Evolutionary conservation across 1,284 basidiomycete genomes (phyloP), one percentile per base, ranked within the genome.

Genomic region (Ganoderma sinense): DNA sequence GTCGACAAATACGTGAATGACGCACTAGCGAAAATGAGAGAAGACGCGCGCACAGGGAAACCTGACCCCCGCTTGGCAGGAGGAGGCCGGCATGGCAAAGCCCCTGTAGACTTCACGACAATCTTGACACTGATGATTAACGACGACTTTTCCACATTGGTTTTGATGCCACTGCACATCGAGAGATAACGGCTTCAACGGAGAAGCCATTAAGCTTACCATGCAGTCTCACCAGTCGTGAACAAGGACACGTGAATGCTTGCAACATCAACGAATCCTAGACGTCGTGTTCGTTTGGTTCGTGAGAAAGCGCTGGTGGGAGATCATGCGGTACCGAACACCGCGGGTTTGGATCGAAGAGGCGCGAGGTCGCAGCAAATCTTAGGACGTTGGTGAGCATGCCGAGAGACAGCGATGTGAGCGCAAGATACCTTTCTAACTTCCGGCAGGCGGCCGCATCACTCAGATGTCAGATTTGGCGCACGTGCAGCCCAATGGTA

Each of bases 201-300:
- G 23, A n/a, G 14, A 36, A 41, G 39, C 10, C 39, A 23, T 61
- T n/a, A 41, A 40, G 23, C 53, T 13, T 31, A 4, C 29, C 18
- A 26, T 29, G 26, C 29, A 26, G 29, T 14, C 40, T 59, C 55
- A 26, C 62, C 64, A 64, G 56, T 43, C 26, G 29, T 51, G 41
- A 18, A 51, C 51, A 55, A 7, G 29, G 29, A 5, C 23, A 11
- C 16, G 53, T 26, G 18, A 55, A 20, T 5, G 6, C 23, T 31
- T 61, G 39, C 29, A 20, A 26, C 56, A 56, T 58, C 53, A 64
- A 68, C 67, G 67, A 68, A 68, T 68, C 62, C 62, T 64, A 48
- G 53, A 48, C 41, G 61, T 7, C 7, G 43, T n/a, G 67, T 68
- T 68, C 64, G 56, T 41, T 64, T 33, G 36, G 48, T 41, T n/a